Evolutionary conservation across 1,139 yeast species (phyloP), one percentile per base, ranked within the genome.

Genomic region (Kodamaea anthophila): DNA sequence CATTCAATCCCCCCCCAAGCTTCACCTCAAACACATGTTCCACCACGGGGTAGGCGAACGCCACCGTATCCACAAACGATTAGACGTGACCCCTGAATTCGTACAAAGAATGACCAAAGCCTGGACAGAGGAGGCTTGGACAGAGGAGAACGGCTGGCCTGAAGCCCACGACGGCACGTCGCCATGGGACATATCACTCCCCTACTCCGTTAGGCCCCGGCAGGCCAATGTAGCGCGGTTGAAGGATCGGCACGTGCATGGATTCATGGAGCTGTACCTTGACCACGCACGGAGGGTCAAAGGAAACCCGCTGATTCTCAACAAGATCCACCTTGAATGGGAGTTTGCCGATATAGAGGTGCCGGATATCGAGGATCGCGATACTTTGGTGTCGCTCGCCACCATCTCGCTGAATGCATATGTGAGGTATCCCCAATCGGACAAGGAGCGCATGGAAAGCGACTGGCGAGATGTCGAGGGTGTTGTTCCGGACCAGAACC

Each of bases 351-450:
- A 65, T 10, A 63, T 79, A 3, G 35, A 57, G 1, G 70, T 82
- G 1, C 98, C 98, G 0, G 75, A 91, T 46, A 60, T 91, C 6
- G 58, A 74, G 3, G 95, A 88, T 53, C 70, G 70, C 32, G 76
- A 74, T 23, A 83, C 96, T 0, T 52, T 91, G 5, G 63, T 88
- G 4, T 62, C 83, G 2, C 58, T 91, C 26, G 98, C 97, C 0
- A 59, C 81, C 33, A 82, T 91, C 73, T 77, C 96, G 0, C 83
- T 95, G 2, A 84, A 91, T 54, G 97, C 98, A 3, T 91, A 91
- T 48, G 95, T 86, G 2, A 70, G 72, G 29, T 60, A 74, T 21
- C 96, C 97, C 2, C 56, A 63, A 22, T 72, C 77, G 21, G 94
- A 88, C 15, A 55, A 65, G 23, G 68, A 64, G 29, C 64, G 64